A percentile compares a stretch with the other conserved stretches of the same genome.
Conservation (phyloP, 129 eudicot species). For the Centaurea solstitialis region DNA sequence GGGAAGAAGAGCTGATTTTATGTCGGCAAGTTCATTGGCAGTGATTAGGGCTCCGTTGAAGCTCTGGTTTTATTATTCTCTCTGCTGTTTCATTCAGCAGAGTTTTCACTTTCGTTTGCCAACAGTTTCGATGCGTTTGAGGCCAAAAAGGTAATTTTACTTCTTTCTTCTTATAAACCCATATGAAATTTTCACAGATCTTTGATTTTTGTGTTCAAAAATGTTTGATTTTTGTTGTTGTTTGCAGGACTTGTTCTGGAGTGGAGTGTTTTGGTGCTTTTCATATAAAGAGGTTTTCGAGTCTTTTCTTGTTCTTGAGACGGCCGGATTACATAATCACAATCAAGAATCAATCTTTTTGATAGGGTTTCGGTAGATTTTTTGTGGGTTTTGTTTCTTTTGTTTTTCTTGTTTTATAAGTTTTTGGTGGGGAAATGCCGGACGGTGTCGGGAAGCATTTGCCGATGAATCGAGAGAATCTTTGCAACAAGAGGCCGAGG, state of each 20-base stretch:
- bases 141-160: conserved; percentile 94
- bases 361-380: neutral
- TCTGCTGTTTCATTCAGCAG: conserved; percentile 77
- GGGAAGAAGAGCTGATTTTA: conserved; percentile 48
- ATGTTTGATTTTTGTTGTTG: too few relatives aligned
- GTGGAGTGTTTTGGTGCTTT: conserved; percentile 89
- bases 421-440: conserved; percentile 41
- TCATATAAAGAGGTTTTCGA: conserved; percentile 55
- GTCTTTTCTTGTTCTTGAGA: conserved; percentile 61
- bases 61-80: conserved; percentile 43
- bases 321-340: conserved; percentile 34
- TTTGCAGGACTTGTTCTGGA: conserved; percentile 95
- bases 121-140: conserved; percentile 97
- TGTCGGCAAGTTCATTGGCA: conserved; percentile 71
- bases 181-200: neutral
- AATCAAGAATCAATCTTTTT: neutral
- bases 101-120: conserved; percentile 28
- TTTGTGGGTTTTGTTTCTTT: neutral
- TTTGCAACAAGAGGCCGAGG: conserved; percentile 25
- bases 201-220: conserved; percentile 3
- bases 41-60: conserved; percentile 55
- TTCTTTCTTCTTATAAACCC: neutral
- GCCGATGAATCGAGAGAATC: conserved; percentile 24
- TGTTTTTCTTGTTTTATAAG: neutral
- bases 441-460: conserved; percentile 25